phyloP scores from a whole-genome alignment of 2,329 filamentous ascomycete species.

The Aspergillus puulaauensis region DNA sequence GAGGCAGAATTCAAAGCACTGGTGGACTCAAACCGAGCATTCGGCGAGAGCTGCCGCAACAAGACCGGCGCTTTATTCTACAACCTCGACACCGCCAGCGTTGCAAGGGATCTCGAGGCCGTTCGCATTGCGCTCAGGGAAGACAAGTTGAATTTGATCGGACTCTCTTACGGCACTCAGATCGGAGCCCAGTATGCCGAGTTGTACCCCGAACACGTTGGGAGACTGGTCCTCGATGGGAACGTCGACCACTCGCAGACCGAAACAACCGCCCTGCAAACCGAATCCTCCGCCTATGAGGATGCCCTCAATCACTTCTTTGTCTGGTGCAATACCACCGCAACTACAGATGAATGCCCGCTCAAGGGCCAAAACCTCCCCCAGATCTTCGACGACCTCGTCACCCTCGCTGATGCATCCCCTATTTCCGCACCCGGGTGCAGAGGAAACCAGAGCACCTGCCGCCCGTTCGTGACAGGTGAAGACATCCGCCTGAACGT shows the following conservation, averaged over 20 bases:
- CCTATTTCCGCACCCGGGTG: conserved; percentile 1
- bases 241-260: conserved; percentile 40
- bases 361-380: conserved; percentile 4
- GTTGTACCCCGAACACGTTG: conserved; percentile 45
- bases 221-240: conserved; percentile 47
- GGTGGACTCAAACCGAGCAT: conserved; percentile 38
- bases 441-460: conserved; percentile 19
- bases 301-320: conserved; percentile 29
- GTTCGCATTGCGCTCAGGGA: conserved; percentile 36
- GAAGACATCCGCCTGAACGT: conserved; percentile 35
- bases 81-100: conserved; percentile 44
- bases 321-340: conserved; percentile 4
- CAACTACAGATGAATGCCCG: neutral
- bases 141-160: conserved; percentile 42
- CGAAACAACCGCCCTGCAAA: conserved; percentile 32
- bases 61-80: conserved; percentile 42
- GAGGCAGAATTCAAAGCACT: conserved; percentile 38
- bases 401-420: neutral
- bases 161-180: conserved; percentile 48
- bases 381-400: conserved; percentile 3
- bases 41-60: conserved; percentile 42
- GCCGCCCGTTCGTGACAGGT: conserved; percentile 35
- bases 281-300: conserved; percentile 40
- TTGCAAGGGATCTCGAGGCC: conserved; percentile 37
- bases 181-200: conserved; percentile 46